phyloP scores from a whole-genome alignment of 2,329 filamentous ascomycete species.

The Teratosphaeria destructans region DNA sequence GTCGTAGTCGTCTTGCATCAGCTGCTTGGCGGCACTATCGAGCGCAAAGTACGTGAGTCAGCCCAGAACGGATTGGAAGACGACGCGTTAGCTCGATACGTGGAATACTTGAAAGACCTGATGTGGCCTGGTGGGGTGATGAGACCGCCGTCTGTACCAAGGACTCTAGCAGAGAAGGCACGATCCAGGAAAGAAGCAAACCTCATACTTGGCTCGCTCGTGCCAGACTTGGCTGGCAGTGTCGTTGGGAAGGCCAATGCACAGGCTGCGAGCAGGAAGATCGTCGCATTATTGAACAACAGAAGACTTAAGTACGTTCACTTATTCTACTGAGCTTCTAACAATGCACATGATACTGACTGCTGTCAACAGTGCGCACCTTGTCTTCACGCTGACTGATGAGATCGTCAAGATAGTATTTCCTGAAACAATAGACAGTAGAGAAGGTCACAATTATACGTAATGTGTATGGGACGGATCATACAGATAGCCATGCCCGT shows the following conservation, averaged over 20 bases:
- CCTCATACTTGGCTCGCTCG: slow-evolving; percentile 74
- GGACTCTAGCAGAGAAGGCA: slow-evolving; percentile 63
- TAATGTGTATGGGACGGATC: neutral
- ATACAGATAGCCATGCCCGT: neutral
- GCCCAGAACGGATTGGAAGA: slow-evolving; percentile 65
- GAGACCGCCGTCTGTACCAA: slow-evolving; percentile 39
- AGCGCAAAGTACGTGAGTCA: slow-evolving; percentile 84
- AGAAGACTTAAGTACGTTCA: slow-evolving; percentile 67
- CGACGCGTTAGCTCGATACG: slow-evolving; percentile 65
- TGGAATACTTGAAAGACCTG: slow-evolving; percentile 59
- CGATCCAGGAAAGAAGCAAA: slow-evolving; percentile 79
- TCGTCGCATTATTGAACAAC: slow-evolving; percentile 90
- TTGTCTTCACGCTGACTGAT: slow-evolving; percentile 41
- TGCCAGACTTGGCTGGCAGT: slow-evolving; percentile 83
- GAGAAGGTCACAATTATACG: neutral
- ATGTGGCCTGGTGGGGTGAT: slow-evolving; percentile 70
- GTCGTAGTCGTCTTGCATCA: slow-evolving; percentile 96
- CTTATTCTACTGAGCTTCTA: neutral
- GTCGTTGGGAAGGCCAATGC: slow-evolving; percentile 91
- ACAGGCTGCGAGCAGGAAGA: slow-evolving; percentile 74
- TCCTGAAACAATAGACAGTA: slow-evolving; percentile 14
- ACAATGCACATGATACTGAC: slow-evolving; percentile 2
- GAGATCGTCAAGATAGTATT: slow-evolving; percentile 39
- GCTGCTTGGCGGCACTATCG: slow-evolving; percentile 87
- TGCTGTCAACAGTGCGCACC: slow-evolving; percentile 35